Percentiles rank a stretch among this genome's conserved stretches.
phyloP scores from a whole-genome alignment of 164 flowering plant genomes.

The Umbilicus rupestris region DNA sequence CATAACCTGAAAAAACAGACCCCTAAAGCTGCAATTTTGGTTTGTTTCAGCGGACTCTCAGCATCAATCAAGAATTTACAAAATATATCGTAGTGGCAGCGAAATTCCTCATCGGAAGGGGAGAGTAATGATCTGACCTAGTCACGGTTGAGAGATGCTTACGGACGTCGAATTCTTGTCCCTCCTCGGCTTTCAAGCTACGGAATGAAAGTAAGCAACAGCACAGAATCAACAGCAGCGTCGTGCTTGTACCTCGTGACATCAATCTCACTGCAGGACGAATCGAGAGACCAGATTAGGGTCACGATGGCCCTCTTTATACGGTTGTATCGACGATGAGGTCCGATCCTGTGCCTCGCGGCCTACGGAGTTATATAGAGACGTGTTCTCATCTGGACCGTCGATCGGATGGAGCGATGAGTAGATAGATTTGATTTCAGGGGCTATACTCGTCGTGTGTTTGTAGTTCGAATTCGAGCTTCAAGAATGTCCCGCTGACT shows the following conservation, averaged over 20 bases:
- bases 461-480: too few relatives aligned
- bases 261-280: background rate
- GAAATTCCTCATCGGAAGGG: too few relatives aligned
- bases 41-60: too few relatives aligned
- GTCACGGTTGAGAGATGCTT: slow-evolving; percentile 3
- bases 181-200: background rate
- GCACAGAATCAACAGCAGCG: background rate
- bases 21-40: too few relatives aligned
- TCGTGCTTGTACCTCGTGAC: background rate
- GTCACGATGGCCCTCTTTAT: background rate
- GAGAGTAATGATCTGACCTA: background rate
- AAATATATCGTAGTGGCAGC: too few relatives aligned
- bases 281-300: too few relatives aligned
- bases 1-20: too few relatives aligned
- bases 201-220: background rate
- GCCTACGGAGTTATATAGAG: too few relatives aligned
- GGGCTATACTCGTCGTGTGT: too few relatives aligned
- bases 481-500: too few relatives aligned
- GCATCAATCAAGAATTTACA: too few relatives aligned
- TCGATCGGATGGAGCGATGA: background rate
- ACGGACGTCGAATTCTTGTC: background rate
- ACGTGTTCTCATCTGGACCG: background rate
- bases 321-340: background rate
- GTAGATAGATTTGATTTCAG: too few relatives aligned
- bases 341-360: background rate